Percentiles rank a stretch among this genome's conserved stretches.
Evolutionary conservation across 176 grass and related monocot genomes (phyloP).

Genomic region (Triticum timopheevii): DNA sequence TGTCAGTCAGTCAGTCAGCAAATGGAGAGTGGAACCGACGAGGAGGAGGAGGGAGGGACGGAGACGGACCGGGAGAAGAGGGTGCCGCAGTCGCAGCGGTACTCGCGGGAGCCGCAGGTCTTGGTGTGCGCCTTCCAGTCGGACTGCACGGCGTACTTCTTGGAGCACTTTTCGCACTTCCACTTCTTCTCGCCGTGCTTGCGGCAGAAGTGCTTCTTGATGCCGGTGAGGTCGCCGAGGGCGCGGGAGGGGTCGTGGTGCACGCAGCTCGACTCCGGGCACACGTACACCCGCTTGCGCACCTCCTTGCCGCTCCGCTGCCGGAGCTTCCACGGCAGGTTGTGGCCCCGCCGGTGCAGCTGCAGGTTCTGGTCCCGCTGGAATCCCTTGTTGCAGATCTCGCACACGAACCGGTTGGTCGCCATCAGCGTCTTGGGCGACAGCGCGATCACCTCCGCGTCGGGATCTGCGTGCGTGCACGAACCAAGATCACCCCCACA

Average conservation of each 20-base stretch:
- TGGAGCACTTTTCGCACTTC: constrained; percentile 96
- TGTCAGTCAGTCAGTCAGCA: background rate
- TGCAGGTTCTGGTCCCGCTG: constrained; percentile 99
- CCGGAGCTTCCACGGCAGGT: constrained; percentile 97
- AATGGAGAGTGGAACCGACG: too few relatives aligned
- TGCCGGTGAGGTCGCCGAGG: constrained; percentile 83
- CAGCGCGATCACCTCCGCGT: constrained; percentile 93
- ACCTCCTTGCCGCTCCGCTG: constrained; percentile 81
- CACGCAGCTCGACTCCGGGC: constrained; percentile 78
- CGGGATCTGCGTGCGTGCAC: constrained; percentile 60
- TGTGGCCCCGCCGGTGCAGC: constrained; percentile 91
- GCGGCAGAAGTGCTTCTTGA: constrained; percentile 97
- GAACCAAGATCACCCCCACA: background rate
- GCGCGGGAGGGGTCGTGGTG: constrained; percentile 75
- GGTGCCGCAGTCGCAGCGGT: constrained; percentile 90
- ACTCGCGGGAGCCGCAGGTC: constrained; percentile 91
- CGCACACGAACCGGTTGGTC: constrained; percentile 96
- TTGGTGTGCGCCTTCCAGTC: constrained; percentile 93
- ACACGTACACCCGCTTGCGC: constrained; percentile 84
- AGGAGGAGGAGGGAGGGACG: too few relatives aligned
- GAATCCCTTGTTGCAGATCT: constrained; percentile 99
- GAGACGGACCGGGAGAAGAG: constrained; percentile 68
- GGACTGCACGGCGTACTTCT: constrained; percentile 95
- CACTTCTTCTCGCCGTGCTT: constrained; percentile 99
- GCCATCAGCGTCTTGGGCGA: constrained; percentile 95